A percentile compares a stretch with the other conserved stretches of the same genome.
phyloP scores from a whole-genome alignment of 2,329 filamentous ascomycete species.

The Fusarium heterosporum region DNA sequence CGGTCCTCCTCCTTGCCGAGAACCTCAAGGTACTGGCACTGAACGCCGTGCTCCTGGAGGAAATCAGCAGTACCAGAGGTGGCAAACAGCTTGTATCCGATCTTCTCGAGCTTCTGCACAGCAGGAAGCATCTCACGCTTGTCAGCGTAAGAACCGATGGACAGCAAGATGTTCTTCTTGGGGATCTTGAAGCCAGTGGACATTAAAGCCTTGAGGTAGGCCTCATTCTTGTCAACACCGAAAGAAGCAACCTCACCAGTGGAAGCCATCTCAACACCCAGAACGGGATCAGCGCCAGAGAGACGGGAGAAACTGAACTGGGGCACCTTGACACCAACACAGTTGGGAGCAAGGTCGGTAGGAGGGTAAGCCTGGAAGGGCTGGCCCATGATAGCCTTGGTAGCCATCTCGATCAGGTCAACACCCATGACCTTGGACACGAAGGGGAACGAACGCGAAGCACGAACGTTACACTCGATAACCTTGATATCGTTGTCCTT shows the following conservation, averaged over 20 bases:
- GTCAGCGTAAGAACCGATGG: conserved; percentile 97
- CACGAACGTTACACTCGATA: conserved; percentile 98
- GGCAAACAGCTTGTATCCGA: conserved; percentile 96
- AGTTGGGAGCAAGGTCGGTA: conserved; percentile 79
- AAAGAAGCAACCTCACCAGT: conserved; percentile 99
- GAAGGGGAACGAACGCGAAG: conserved; percentile 96
- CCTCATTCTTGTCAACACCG: conserved; percentile 94
- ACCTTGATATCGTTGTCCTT: conserved; percentile 99
- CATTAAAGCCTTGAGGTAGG: conserved; percentile 94
- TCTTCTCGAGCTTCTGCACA: conserved; percentile 85
- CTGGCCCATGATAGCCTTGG: conserved; percentile 91
- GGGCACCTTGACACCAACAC: conserved; percentile 96
- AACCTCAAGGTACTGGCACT: conserved; percentile 93
- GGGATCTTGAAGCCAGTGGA: conserved; percentile 97
- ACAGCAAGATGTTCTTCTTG: conserved; percentile 93
- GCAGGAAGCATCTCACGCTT: conserved; percentile 98
- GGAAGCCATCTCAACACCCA: conserved; percentile 99
- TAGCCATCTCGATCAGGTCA: conserved; percentile 98
- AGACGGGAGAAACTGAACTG: conserved; percentile 99
- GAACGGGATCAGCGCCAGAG: conserved; percentile 93
- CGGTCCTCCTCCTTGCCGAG: conserved; percentile 84
- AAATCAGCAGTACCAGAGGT: conserved; percentile 98
- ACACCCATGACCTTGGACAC: conserved; percentile 99
- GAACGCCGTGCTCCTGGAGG: conserved; percentile 90
- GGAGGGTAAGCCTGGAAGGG: conserved; percentile 86